Evolutionary conservation across 176 grass and related monocot species (phyloP), one percentile per base, ranked within the genome.

Genomic region (Oropetium thomaeum): DNA sequence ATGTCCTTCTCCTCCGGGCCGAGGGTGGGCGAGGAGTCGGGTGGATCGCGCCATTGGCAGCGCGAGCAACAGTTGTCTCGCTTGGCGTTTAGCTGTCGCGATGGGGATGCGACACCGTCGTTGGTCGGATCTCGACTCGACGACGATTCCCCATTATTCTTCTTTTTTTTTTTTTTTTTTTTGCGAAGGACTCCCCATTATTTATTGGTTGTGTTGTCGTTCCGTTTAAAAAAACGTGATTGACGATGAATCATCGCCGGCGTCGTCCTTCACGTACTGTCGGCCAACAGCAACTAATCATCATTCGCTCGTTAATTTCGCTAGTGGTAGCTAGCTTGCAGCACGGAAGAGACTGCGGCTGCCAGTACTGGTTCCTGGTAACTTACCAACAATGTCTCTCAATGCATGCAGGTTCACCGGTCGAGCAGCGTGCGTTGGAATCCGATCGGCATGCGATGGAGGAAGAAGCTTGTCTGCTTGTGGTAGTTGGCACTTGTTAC

Each of bases 21-120:
- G n/a, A n/a, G n/a, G n/a, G n/a, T n/a, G n/a, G n/a, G n/a, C n/a
- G n/a, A n/a, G n/a, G n/a, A n/a, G n/a, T n/a, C n/a, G n/a, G n/a
- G n/a, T n/a, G n/a, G n/a, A n/a, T n/a, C n/a, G 71, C 28, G 39
- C 28, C 39, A 75, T 62, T 61, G 57, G 73, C 29, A 37, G 20
- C 57, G 20, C 7, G 14, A 14, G 14, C 51, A 27, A 28, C 65
- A 60, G 65, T 41, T 19, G 45, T 20, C 14, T 41, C 55, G 15
- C 53, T 77, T 84, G 81, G 73, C 73, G 28, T 63, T 63, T 78
- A 84, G 74, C 66, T 77, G 74, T 71, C 82, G 82, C 44, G 53
- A 83, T 40, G 65, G 53, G 23, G 63, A 69, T 69, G 55, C 57
- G 37, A 37, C 48, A n/a, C n/a, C n/a, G 12, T 26, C 27, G 42